Base-by-base conservation (phyloP, 1,284 basidiomycete genomes). In the Psilocybe mexicana region DNA sequence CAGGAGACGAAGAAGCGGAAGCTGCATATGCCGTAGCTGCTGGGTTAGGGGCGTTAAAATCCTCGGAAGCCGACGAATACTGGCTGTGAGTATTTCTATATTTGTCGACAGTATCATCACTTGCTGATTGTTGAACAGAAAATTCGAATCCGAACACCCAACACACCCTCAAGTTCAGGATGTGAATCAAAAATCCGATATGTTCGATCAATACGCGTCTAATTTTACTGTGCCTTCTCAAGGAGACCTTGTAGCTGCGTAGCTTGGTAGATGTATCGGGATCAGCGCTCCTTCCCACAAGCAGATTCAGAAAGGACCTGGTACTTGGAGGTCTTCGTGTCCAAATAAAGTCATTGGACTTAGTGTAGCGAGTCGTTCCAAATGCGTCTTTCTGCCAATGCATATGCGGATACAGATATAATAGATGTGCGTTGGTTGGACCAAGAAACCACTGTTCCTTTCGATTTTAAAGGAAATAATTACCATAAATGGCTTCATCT, bases 131-230 rank as follows among this genome's bases (percentile, higher is more conserved):
- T 24, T 28, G 64, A 53, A 62, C 35, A 92, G 91, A 51, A 82
- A 79, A 65, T 72, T 94, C 48, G 72, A 72, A 6, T 72, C 72
- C n/a, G 76, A 83, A 61, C 79, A 87, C 62, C 84, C 90, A 6
- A 71, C 73, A 2, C 87, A 93, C 73, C 89, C 89, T 7, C 70
- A 92, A 59, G 83, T 90, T 14, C 63, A 70, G n/a, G 88, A 92
- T 63, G 70, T 92, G 25, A 68, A 71, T 25, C 72, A 79, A 50
- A 92, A 91, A 73, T 79, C 82, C 6, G 75, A 76, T 0, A 65
- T 85, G 45, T 94, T 94, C 66, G 92, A 94, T 69, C 83, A 88
- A 61, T 83, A 82, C 52, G 84, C 84, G 5, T 73, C 82, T 25
- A 90, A 86, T 63, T 93, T 87, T 70, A 70, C 71, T 46, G 79